These are phyloP conservation scores for Penicillium egyptiacum DNA, from an alignment of 495 filamentous ascomycete species.

Conservation along the genomic window DNA sequence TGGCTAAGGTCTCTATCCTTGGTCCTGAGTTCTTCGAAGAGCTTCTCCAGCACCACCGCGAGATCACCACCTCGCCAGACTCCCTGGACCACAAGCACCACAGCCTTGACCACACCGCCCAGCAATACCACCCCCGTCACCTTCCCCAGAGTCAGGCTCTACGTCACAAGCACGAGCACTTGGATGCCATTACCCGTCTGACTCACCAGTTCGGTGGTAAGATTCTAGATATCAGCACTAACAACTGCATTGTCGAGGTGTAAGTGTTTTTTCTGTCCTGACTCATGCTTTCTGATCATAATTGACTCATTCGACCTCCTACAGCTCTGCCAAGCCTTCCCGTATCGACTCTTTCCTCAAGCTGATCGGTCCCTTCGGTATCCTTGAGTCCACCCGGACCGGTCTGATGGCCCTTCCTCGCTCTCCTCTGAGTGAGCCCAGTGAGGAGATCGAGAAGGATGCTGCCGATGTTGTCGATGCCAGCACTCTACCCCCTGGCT, in stretches of 20 bases:
- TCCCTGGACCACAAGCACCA: slow-evolving; percentile 33
- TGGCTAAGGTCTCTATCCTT: slow-evolving; percentile 95
- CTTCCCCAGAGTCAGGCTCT: slow-evolving; percentile 83
- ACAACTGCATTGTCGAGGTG: slow-evolving; percentile 97
- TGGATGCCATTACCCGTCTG: slow-evolving; percentile 90
- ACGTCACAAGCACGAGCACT: slow-evolving; percentile 94
- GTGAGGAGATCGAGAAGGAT: slow-evolving; percentile 73
- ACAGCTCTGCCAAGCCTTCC: slow-evolving; percentile 84
- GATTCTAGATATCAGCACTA: slow-evolving; percentile 94
- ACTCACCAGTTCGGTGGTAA: slow-evolving; percentile 98
- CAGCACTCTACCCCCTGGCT: slow-evolving; percentile 90
- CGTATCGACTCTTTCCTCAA: slow-evolving; percentile 98
- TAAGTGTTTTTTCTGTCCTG: slow-evolving; percentile 50
- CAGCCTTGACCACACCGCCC: slow-evolving; percentile 24
- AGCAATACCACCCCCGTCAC: slow-evolving; percentile 77
- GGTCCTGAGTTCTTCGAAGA: slow-evolving; percentile 98
- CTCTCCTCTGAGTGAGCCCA: slow-evolving; percentile 75
- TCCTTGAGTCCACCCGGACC: slow-evolving; percentile 90
- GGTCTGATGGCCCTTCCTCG: slow-evolving; percentile 95
- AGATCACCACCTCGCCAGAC: slow-evolving; percentile 56
- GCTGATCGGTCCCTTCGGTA: slow-evolving; percentile 91
- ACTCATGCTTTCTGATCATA: background rate
- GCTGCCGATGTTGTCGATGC: slow-evolving; percentile 91
- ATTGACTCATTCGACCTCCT: background rate
- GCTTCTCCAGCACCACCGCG: slow-evolving; percentile 87